Evolutionary conservation across 352 stramenopile species (phyloP), one percentile per base, ranked within the genome.

Genomic region (Pythium sukuiense): DNA sequence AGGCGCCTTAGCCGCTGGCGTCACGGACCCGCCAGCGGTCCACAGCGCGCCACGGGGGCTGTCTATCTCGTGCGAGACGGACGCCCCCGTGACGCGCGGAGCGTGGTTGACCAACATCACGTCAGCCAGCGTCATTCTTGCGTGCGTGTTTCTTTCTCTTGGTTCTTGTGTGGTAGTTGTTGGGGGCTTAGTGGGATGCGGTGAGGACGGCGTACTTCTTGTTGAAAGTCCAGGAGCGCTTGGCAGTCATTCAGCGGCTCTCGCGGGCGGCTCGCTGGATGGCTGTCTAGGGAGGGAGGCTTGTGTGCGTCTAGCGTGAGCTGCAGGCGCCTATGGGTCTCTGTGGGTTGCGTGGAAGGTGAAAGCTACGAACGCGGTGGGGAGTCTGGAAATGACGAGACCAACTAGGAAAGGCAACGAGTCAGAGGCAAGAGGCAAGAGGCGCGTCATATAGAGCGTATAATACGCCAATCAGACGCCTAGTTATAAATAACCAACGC

Each of bases 161-260:
- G 2, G 9, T 59, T 63, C 6, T 20, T 37, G 11, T 49, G 13
- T 1, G 24, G 49, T n/a, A 8, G 13, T 12, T 30, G 39, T 48
- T 33, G 20, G 12, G 37, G 49, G 33, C 14, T 70, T 91, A 91
- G 76, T 89, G 76, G 65, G 70, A 83, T 66, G 83, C 73, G 69
- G 73, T 80, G 76, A 83, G 87, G 63, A 85, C 76, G 65, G 83
- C 67, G 80, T 91, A 91, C 72, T 91, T 91, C 72, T 91, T 91
- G 77, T 89, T 91, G 58, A 84, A 91, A 72, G 76, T 91, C 83
- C 83, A 91, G 68, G 80, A 79, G 71, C 79, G 76, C 80, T 91
- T 91, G 70, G 87, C 83, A 68, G 80, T 88, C 83, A 91, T 91
- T 69, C 70, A 90, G 76, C 56, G 56, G 56, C 41, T 62, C 56